Percentiles rank a stretch among this genome's conserved stretches.
phyloP scores from a whole-genome alignment of 108 stramenopile species.

The Stephanodiscus triporus region DNA sequence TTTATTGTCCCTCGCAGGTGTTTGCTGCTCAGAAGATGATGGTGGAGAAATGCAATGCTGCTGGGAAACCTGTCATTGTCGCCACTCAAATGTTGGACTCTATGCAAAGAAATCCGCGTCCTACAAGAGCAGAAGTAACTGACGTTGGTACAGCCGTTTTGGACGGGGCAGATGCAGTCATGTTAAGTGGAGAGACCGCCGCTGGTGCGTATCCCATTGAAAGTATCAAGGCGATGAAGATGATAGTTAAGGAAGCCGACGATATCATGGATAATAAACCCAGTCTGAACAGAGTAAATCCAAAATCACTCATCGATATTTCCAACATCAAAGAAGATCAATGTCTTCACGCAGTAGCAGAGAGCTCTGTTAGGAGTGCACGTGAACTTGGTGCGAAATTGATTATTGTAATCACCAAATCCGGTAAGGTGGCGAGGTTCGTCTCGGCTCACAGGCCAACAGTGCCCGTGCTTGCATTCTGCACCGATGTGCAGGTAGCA shows the following conservation, averaged over 20 bases:
- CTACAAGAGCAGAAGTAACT: conserved; percentile 92
- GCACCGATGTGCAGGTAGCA: conserved; percentile 68
- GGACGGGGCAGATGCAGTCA: conserved; percentile 79
- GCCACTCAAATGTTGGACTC: conserved; percentile 85
- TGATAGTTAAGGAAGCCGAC: conserved; percentile 66
- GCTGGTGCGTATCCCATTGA: conserved; percentile 73
- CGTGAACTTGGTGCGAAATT: conserved; percentile 61
- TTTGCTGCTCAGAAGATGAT: conserved; percentile 93
- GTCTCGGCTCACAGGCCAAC: conserved; percentile 67
- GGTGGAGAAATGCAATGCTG: conserved; percentile 73
- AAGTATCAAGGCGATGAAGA: conserved; percentile 60
- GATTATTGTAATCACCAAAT: conserved; percentile 58
- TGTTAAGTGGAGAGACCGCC: conserved; percentile 78
- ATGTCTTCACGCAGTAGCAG: conserved; percentile 64
- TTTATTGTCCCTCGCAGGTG: conserved; percentile 34
- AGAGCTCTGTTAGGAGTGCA: conserved; percentile 59
- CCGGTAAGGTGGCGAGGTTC: conserved; percentile 54
- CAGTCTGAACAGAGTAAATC: conserved; percentile 37
- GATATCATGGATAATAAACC: conserved; percentile 47
- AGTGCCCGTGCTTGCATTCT: conserved; percentile 73
- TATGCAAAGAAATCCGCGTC: conserved; percentile 90
- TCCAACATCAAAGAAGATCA: conserved; percentile 53
- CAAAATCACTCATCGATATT: conserved; percentile 35
- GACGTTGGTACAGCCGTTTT: conserved; percentile 83
- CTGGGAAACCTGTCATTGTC: conserved; percentile 74